Evolutionary conservation across 257 asterid species (phyloP).

Genomic region (Scutellaria baicalensis): DNA sequence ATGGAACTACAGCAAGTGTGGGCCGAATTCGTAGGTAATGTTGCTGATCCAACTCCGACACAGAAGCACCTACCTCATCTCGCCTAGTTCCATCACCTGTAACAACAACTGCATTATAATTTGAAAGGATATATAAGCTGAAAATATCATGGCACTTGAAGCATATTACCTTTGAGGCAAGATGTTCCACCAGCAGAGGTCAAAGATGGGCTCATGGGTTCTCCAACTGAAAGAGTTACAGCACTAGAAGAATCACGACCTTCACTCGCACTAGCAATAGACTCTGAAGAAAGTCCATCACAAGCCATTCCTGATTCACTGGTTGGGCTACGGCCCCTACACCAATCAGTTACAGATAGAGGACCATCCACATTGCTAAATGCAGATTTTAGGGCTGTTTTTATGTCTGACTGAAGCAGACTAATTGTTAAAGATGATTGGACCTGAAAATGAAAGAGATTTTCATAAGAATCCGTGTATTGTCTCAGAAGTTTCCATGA

Average conservation of each 20-base stretch:
- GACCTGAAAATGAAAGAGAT: conserved; percentile 52
- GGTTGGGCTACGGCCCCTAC: conserved; percentile 85
- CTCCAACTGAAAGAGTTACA: conserved; percentile 67
- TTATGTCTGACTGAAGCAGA: conserved; percentile 92
- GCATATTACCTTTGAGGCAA: conserved; percentile 49
- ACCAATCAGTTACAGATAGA: conserved; percentile 84
- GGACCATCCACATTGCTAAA: conserved; percentile 94
- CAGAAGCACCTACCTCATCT: conserved; percentile 52
- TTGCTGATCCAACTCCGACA: conserved; percentile 73
- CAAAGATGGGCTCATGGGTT: conserved; percentile 84
- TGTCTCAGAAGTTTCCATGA: conserved; percentile 5
- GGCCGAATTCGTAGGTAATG: conserved; percentile 61
- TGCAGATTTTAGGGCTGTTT: conserved; percentile 89
- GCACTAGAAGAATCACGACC: conserved; percentile 90
- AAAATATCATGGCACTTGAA: conserved; percentile 7
- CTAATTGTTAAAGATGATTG: conserved; percentile 76
- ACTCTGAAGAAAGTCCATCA: conserved; percentile 84
- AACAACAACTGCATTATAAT: conserved; percentile 21
- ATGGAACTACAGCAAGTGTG: conserved; percentile 81
- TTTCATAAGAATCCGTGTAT: conserved; percentile 4
- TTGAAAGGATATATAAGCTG: conserved; percentile 10
- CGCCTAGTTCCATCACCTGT: conserved; percentile 63
- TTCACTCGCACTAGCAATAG: conserved; percentile 90
- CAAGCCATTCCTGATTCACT: conserved; percentile 56
- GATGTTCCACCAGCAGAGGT: conserved; percentile 59